Evolutionary conservation across 495 filamentous ascomycete genomes (phyloP).

Genomic region (Staphylotrichum longicolle): DNA sequence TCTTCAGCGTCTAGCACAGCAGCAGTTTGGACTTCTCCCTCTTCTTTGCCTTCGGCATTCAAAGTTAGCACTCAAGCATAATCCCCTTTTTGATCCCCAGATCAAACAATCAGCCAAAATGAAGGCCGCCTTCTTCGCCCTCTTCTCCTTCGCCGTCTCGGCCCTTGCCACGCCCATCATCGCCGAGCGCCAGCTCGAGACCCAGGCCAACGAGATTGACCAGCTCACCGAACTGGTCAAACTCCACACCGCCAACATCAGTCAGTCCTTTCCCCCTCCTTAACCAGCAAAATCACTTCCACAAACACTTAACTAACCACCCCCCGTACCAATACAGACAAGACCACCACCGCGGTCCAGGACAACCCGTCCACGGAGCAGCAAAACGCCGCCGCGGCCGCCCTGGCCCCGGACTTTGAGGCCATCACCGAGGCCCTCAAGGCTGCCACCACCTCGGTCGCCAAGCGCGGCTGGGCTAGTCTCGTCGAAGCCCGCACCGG

Average conservation of each 20-base stretch:
- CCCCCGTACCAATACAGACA: conserved; percentile 15
- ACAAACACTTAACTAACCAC: too few species aligned
- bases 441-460: conserved; percentile 27
- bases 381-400: conserved; percentile 28
- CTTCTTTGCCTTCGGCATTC: background rate
- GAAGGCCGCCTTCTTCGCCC: conserved; percentile 38
- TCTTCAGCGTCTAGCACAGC: conserved; percentile 8
- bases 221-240: conserved; percentile 32
- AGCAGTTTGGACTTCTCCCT: background rate
- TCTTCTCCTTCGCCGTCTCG: conserved; percentile 38
- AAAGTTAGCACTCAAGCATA: background rate
- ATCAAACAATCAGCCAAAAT: conserved; percentile 29
- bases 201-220: conserved; percentile 36
- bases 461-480: conserved; percentile 34
- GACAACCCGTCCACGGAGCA: conserved; percentile 28
- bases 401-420: conserved; percentile 37
- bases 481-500: conserved; percentile 12
- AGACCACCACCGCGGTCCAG: conserved; percentile 29
- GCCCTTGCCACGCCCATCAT: conserved; percentile 37
- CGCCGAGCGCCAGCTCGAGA: conserved; percentile 30
- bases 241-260: conserved; percentile 39
- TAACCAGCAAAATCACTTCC: background rate
- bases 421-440: conserved; percentile 35
- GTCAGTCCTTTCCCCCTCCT: conserved; percentile 25
- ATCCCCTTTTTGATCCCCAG: background rate